Conservation (phyloP, 1,139 yeast genomes). For the Spencermartinsiella ligniputridi region DNA sequence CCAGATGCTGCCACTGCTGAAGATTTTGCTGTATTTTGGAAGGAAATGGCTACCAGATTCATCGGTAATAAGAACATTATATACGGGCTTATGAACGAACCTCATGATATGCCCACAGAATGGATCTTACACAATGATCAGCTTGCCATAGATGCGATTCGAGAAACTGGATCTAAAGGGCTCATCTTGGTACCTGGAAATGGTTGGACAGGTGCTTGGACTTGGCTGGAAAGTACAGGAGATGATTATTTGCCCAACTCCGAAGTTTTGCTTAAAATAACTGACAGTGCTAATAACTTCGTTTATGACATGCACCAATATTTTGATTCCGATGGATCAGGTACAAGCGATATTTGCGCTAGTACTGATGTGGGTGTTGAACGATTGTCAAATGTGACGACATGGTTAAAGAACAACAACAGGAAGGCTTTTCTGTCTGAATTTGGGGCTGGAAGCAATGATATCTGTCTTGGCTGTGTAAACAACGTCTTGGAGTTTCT, state of each 20-base stretch:
- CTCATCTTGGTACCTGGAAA: constrained; percentile 6
- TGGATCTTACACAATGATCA: constrained; percentile 3
- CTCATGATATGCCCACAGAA: constrained; percentile 3
- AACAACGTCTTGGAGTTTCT: constrained; percentile 3
- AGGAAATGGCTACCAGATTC: constrained; percentile 1
- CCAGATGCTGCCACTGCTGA: constrained; percentile 1
- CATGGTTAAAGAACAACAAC: constrained; percentile 6
- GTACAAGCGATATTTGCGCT: constrained; percentile 3
- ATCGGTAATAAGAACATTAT: constrained; percentile 3
- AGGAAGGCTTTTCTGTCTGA: constrained; percentile 5
- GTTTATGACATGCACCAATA: constrained; percentile 9
- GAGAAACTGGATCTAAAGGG: constrained; percentile 4
- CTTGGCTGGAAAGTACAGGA: constrained; percentile 2
- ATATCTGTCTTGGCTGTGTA: neutral
- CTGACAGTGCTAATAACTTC: constrained; percentile 3
- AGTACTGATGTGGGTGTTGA: constrained; percentile 5
- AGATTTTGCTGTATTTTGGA: constrained; percentile 3
- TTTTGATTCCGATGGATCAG: constrained; percentile 7
- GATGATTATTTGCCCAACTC: neutral
- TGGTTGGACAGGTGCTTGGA: constrained; percentile 5
- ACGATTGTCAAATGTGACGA: constrained; percentile 2
- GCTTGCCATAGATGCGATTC: constrained; percentile 5
- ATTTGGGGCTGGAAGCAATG: constrained; percentile 6
- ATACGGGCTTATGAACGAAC: constrained; percentile 6
- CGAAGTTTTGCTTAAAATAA: constrained; percentile 1